Evolutionary conservation across 73 alveolate species (phyloP).

Genomic region (Breviolum minutum): DNA sequence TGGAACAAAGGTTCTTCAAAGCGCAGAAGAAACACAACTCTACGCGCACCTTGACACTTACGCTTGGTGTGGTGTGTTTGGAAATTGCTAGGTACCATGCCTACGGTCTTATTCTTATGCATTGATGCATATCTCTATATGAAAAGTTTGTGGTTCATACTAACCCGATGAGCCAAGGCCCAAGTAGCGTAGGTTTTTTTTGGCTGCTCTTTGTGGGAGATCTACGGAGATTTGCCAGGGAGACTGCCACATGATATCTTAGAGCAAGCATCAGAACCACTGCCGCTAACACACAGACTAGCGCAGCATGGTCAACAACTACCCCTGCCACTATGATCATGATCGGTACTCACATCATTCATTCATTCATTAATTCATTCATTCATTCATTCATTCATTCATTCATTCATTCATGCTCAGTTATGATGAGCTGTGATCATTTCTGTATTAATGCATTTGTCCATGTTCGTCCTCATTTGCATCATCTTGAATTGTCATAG

Average conservation of each 20-base stretch:
- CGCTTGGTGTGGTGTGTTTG: not conserved
- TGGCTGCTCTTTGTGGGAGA: not conserved
- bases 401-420: conserved; percentile 1
- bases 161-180: not conserved
- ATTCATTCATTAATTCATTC: not conserved
- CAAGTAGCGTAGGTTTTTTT: not conserved
- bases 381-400: not conserved
- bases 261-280: too few relatives aligned
- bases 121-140: not conserved
- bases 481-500: too few relatives aligned
- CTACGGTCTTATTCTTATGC: not conserved
- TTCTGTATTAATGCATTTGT: not conserved
- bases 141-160: not conserved
- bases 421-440: too few relatives aligned
- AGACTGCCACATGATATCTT: too few relatives aligned
- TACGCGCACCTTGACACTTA: not conserved
- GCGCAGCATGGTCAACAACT: not conserved
- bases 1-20: not conserved
- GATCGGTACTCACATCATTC: not conserved
- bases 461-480: not conserved
- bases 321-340: not conserved
- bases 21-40: conserved; percentile 35
- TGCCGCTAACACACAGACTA: not conserved
- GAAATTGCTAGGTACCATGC: not conserved
- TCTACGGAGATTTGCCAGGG: not conserved